phyloP scores from a whole-genome alignment of 2,329 filamentous ascomycete genomes.

The Chaetomium sp. region DNA sequence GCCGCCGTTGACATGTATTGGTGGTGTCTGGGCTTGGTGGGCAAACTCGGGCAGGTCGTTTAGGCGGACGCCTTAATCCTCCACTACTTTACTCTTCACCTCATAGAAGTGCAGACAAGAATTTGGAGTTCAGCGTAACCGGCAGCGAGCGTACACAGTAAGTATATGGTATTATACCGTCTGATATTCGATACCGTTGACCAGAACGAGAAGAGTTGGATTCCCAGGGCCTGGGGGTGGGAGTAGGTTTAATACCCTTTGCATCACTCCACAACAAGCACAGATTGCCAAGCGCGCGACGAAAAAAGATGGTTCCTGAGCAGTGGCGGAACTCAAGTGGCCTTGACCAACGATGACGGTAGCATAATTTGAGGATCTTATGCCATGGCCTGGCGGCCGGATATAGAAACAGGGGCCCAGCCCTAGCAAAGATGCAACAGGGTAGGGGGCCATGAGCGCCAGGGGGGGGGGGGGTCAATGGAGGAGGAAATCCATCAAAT shows the following conservation, averaged over 20 bases:
- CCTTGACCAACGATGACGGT: slow-evolving; percentile 53
- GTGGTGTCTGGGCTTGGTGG: slow-evolving; percentile 12
- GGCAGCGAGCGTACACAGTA: slow-evolving; percentile 44
- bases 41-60: slow-evolving; percentile 14
- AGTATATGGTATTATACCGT: slow-evolving; percentile 51
- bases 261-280: slow-evolving; percentile 50
- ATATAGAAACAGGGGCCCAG: slow-evolving; percentile 54
- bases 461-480: slow-evolving; percentile 40
- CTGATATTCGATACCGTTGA: slow-evolving; percentile 48
- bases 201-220: slow-evolving; percentile 36
- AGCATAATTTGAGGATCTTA: slow-evolving; percentile 64
- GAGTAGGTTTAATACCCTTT: slow-evolving; percentile 46
- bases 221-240: slow-evolving; percentile 40
- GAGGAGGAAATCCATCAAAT: slow-evolving; percentile 41
- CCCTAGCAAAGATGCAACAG: slow-evolving; percentile 47
- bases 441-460: slow-evolving; percentile 38
- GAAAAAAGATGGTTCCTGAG: slow-evolving; percentile 49
- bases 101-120: slow-evolving; percentile 19
- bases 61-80: slow-evolving; percentile 11
- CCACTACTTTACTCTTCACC: slow-evolving; percentile 11
- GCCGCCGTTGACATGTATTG: slow-evolving; percentile 1
- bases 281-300: slow-evolving; percentile 53
- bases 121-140: slow-evolving; percentile 20
- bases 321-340: slow-evolving; percentile 46
- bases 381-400: slow-evolving; percentile 54